Evolutionary conservation across 352 stramenopile genomes (phyloP).

Genomic region (Pythium utonaiense): DNA sequence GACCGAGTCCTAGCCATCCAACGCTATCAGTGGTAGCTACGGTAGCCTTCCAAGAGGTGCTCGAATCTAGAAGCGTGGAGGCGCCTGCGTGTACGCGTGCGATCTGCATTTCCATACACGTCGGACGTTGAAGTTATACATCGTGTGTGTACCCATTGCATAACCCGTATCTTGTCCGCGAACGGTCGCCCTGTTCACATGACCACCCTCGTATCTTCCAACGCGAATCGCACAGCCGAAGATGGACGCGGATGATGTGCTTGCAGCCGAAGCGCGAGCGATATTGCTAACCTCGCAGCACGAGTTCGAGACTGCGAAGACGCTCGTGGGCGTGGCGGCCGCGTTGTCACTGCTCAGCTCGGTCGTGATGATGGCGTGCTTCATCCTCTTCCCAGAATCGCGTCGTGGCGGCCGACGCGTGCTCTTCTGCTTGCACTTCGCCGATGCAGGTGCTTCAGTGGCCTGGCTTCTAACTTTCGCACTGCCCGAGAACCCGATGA

Average conservation of each 20-base stretch:
- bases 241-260: neutral
- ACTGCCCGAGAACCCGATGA: slow-evolving; percentile 22
- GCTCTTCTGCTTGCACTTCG: slow-evolving; percentile 60
- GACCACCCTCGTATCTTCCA: too few species aligned
- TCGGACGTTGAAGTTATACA: too few species aligned
- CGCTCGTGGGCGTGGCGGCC: slow-evolving; percentile 41
- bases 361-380: slow-evolving; percentile 53
- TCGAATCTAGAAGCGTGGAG: too few species aligned
- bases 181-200: slow-evolving; percentile 11
- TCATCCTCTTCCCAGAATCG: slow-evolving; percentile 59
- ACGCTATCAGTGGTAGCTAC: too few species aligned
- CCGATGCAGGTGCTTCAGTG: slow-evolving; percentile 40
- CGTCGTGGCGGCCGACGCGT: slow-evolving; percentile 57
- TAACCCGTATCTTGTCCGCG: slow-evolving; percentile 15
- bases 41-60: too few species aligned
- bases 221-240: too few species aligned
- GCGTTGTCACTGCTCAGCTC: slow-evolving; percentile 38
- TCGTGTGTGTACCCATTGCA: neutral
- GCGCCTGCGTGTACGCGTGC: too few species aligned
- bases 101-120: too few species aligned
- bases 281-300: neutral
- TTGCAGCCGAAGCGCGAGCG: slow-evolving; percentile 1
- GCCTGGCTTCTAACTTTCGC: slow-evolving; percentile 56
- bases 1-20: neutral
- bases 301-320: slow-evolving; percentile 38